Base-by-base conservation (phyloP, 2,329 filamentous ascomycete genomes). In the Alternaria ethzedia region DNA sequence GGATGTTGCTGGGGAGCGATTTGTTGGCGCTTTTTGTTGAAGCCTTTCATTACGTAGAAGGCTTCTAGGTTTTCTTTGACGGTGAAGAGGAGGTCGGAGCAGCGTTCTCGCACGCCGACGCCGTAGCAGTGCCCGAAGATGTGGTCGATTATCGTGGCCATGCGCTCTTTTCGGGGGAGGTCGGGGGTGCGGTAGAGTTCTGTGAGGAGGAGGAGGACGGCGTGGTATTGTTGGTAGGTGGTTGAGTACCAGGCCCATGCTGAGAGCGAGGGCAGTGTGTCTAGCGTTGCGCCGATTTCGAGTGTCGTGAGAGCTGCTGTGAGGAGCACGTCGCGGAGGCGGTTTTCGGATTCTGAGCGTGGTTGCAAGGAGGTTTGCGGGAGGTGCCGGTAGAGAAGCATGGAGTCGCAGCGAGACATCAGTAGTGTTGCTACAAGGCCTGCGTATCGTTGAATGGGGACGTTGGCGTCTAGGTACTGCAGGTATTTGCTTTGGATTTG, bases 41-140 rank as follows among this genome's bases (percentile, higher is more conserved):
- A 74, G 17, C 77, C 77, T 45, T 79, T 79, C 76, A 79, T 78
- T 21, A 78, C 74, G 65, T 79, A 80, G 59, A 79, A 80, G 4
- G 76, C 76, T 50, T 80, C 78, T 28, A 80, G 72, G 49, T 78
- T 79, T n/a, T 78, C 76, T 46, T 80, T 80, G 4, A 80, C 76
- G 2, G 75, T 78, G 70, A 75, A 78, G 12, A 80, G 68, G 6
- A 80, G 68, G 32, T 79, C 77, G 0, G 70, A 71, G 51, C 78
- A 79, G 15, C 78, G 73, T 51, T 80, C 76, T 20, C 75, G 70
- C 2, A 80, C 73, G 32, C 71, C 74, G 52, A 79, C 70, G 59
- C 77, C 78, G 60, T 80, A 80, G 66, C 78, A 79, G 64, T 80
- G 78, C 4, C 78, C 78, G 63, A 80, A 80, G 26, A 80, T 76